phyloP scores from a whole-genome alignment of 2,329 filamentous ascomycete species.

The Monosporascus sp. region DNA sequence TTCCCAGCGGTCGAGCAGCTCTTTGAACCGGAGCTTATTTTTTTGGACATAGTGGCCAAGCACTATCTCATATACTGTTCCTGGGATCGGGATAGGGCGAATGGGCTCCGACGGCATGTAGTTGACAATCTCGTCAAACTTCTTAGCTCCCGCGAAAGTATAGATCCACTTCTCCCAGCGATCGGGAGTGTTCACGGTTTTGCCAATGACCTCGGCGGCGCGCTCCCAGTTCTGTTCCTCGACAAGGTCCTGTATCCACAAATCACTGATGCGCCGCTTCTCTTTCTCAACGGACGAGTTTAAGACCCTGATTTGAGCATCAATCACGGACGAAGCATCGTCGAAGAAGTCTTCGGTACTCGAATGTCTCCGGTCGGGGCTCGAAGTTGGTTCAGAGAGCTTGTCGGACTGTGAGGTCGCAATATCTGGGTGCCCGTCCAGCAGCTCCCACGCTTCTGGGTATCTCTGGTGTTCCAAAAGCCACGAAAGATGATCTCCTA shows the following conservation, averaged over 20 bases:
- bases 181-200: constrained; percentile 71
- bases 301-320: constrained; percentile 51
- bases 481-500: constrained; percentile 82
- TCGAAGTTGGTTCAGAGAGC: constrained; percentile 34
- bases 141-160: constrained; percentile 79
- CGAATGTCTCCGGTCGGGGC: constrained; percentile 35
- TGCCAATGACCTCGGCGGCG: constrained; percentile 76
- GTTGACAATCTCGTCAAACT: constrained; percentile 83
- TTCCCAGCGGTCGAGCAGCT: constrained; percentile 79
- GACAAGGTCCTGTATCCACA: constrained; percentile 87
- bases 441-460: constrained; percentile 79
- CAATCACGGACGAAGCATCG: constrained; percentile 59
- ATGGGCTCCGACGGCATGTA: constrained; percentile 76
- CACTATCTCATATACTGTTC: constrained; percentile 81
- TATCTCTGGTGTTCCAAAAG: constrained; percentile 76
- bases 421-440: constrained; percentile 82
- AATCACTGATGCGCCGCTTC: constrained; percentile 83
- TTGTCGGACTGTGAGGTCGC: constrained; percentile 39
- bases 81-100: constrained; percentile 68
- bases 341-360: constrained; percentile 66
- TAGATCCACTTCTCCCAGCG: constrained; percentile 96
- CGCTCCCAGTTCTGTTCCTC: constrained; percentile 67
- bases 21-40: constrained; percentile 69
- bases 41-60: constrained; percentile 81
- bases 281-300: constrained; percentile 74